A percentile compares a stretch with the other conserved stretches of the same genome.
Evolutionary conservation across 1,284 basidiomycete genomes (phyloP).

Genomic region (Heterobasidion irregulare): DNA sequence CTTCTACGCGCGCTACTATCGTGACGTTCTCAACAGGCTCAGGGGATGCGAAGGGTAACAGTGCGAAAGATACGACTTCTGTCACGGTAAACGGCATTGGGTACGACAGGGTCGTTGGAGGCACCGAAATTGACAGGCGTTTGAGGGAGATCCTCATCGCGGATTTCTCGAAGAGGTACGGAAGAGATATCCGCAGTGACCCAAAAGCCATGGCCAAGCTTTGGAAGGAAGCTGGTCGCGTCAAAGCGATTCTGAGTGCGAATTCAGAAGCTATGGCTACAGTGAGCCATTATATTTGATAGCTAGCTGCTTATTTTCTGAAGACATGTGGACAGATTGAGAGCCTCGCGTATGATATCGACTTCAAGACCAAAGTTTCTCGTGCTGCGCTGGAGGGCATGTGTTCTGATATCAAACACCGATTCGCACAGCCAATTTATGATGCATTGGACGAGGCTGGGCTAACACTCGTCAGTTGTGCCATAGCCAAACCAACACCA

Average conservation of each 20-base stretch:
- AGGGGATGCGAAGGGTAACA: constrained; percentile 26
- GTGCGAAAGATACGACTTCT: constrained; percentile 55
- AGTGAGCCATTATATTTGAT: constrained; percentile 33
- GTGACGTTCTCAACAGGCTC: constrained; percentile 61
- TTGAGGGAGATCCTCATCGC: constrained; percentile 77
- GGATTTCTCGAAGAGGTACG: constrained; percentile 66
- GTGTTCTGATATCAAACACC: constrained; percentile 52
- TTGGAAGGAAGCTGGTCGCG: constrained; percentile 86
- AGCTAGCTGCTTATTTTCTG: neutral
- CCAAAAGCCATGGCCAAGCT: constrained; percentile 88
- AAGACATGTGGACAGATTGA: constrained; percentile 52
- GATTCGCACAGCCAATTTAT: constrained; percentile 68
- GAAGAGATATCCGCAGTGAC: constrained; percentile 61
- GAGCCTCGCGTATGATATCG: constrained; percentile 84
- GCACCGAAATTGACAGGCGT: constrained; percentile 78
- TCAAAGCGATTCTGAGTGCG: constrained; percentile 92
- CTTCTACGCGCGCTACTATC: constrained; percentile 81
- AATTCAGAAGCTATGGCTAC: constrained; percentile 74
- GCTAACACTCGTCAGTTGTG: constrained; percentile 46
- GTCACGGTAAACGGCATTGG: constrained; percentile 76
- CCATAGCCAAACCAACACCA: neutral
- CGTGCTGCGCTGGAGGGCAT: constrained; percentile 73
- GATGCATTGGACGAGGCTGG: constrained; percentile 71
- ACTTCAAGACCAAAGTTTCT: constrained; percentile 77
- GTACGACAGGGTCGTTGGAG: constrained; percentile 73